Conservation (phyloP, 306 rosid genomes). For the Phaseolus lunatus region DNA sequence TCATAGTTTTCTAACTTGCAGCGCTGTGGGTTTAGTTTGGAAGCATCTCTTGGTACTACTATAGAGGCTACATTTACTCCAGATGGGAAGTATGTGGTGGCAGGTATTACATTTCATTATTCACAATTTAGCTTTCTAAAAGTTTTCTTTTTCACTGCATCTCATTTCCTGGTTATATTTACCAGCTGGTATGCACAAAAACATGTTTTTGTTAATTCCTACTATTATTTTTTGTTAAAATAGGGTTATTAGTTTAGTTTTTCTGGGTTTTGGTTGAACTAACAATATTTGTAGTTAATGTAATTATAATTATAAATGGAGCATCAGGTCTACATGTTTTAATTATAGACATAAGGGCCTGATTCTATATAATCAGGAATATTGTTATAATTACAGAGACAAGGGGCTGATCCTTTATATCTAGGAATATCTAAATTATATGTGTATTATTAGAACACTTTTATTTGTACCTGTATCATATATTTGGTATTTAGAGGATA, state of each 20-base stretch:
- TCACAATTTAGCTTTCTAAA: slow-evolving; percentile 25
- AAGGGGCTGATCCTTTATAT: too few relatives aligned
- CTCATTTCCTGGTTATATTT: slow-evolving; percentile 17
- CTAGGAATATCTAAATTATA: too few relatives aligned
- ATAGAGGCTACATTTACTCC: slow-evolving; percentile 96
- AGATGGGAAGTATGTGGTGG: slow-evolving; percentile 87
- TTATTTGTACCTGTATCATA: too few relatives aligned
- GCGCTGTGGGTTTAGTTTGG: slow-evolving; percentile 97
- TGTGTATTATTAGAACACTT: too few relatives aligned
- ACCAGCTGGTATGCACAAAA: slow-evolving; percentile 19
- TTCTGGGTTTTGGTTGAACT: not conserved
- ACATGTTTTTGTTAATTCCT: not conserved
- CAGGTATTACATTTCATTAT: slow-evolving; percentile 63
- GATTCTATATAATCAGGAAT: too few relatives aligned
- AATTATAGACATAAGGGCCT: too few relatives aligned
- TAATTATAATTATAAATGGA: slow-evolving; percentile 1
- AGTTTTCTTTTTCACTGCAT: not conserved
- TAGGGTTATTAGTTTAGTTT: not conserved
- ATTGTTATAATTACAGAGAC: too few relatives aligned
- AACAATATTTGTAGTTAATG: not conserved
- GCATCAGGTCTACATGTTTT: too few relatives aligned
- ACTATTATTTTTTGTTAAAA: not conserved
- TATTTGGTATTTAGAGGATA: too few relatives aligned
- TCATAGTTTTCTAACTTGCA: slow-evolving; percentile 50
- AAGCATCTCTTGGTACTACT: slow-evolving; percentile 77